phyloP scores from a whole-genome alignment of 352 stramenopile species.

The Globisporangium paroecandrum region DNA sequence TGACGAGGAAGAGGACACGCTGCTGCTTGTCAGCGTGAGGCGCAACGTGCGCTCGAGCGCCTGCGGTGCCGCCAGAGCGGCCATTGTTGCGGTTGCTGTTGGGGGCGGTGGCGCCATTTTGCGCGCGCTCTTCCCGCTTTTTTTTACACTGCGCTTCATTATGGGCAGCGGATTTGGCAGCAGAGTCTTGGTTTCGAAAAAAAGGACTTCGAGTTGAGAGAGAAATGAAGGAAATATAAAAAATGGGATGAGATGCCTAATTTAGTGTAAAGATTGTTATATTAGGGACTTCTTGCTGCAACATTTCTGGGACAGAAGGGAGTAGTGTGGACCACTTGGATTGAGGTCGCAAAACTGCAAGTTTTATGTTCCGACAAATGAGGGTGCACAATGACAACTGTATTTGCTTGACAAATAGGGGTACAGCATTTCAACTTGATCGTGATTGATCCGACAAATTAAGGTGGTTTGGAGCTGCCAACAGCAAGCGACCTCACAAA shows the following conservation, averaged over 20 bases:
- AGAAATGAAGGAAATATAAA: background rate
- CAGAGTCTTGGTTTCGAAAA: background rate
- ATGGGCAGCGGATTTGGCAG: background rate
- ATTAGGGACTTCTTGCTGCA: background rate
- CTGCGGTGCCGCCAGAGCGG: background rate
- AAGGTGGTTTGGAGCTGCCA: too few species aligned
- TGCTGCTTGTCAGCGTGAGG: background rate
- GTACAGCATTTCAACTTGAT: too few species aligned
- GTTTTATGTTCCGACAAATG: too few species aligned
- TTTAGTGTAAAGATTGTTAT: background rate
- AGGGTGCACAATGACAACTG: too few species aligned
- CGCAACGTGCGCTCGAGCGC: slow-evolving; percentile 9
- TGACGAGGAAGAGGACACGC: background rate
- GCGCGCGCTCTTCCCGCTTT: slow-evolving; percentile 7
- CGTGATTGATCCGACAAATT: too few species aligned
- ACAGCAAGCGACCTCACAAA: too few species aligned
- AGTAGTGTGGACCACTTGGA: background rate
- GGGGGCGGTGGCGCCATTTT: slow-evolving; percentile 11
- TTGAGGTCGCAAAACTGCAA: too few species aligned
- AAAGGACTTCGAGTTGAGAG: background rate
- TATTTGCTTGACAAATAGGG: too few species aligned
- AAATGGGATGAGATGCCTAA: background rate
- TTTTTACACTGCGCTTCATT: slow-evolving; percentile 9
- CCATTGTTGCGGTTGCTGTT: background rate
- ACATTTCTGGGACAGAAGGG: background rate